These are phyloP conservation scores for Hyaloraphidium curvatum DNA, from an alignment of 192 early-diverging fungal genomes.

Conservation along the genomic window DNA sequence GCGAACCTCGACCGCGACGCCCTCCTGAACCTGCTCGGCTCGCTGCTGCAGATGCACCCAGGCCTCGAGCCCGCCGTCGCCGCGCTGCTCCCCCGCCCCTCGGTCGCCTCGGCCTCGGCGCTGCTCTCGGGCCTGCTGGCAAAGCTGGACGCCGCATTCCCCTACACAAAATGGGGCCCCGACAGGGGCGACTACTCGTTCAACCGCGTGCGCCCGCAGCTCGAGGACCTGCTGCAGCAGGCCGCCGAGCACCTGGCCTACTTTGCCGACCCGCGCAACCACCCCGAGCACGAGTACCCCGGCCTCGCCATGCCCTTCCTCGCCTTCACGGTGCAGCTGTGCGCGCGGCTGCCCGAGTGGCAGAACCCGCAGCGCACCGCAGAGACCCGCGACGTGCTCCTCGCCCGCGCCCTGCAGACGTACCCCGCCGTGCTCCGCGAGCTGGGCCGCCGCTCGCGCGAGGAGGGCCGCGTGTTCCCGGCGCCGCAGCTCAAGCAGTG, in stretches of 20 bases:
- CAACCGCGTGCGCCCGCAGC: constrained; percentile 54
- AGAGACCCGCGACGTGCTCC: constrained; percentile 36
- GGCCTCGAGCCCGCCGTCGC: constrained; percentile 44
- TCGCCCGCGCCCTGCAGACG: too few relatives aligned
- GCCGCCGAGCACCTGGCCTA: constrained; percentile 22
- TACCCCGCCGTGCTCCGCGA: too few relatives aligned
- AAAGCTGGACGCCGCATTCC: constrained; percentile 54
- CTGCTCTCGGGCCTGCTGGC: constrained; percentile 48
- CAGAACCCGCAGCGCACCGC: constrained; percentile 47
- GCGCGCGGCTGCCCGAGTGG: constrained; percentile 65
- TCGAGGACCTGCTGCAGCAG: constrained; percentile 46
- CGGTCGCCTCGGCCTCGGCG: constrained; percentile 47
- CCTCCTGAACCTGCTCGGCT: constrained; percentile 49
- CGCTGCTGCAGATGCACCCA: constrained; percentile 54
- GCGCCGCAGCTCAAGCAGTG: too few relatives aligned
- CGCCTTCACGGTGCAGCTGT: constrained; percentile 47
- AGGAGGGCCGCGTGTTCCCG: too few relatives aligned
- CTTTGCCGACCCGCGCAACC: constrained; percentile 36
- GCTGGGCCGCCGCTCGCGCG: too few relatives aligned
- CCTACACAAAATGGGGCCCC: constrained; percentile 64
- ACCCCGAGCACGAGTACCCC: constrained; percentile 65
- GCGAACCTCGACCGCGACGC: constrained; percentile 47
- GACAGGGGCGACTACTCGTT: constrained; percentile 71
- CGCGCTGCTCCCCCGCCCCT: constrained; percentile 64
- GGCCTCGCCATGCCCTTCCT: constrained; percentile 59